Percentiles rank a stretch among this genome's conserved stretches.
phyloP scores from a whole-genome alignment of 1,284 basidiomycete genomes.

The Apiotrichum veenhuisii region DNA sequence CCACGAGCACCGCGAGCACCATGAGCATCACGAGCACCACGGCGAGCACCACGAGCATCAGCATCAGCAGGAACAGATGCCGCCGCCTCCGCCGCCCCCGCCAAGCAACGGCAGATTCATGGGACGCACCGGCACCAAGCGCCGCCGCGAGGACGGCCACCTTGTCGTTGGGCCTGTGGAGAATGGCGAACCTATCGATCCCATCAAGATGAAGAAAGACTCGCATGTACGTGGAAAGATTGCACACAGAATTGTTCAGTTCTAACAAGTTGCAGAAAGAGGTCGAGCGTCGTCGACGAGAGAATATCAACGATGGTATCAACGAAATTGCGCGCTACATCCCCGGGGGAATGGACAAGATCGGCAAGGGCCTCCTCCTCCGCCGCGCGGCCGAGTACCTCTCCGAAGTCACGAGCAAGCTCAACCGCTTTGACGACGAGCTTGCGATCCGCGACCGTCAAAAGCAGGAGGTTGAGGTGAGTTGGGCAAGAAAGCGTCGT shows the following conservation, averaged over 20 bases:
- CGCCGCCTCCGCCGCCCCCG: background rate
- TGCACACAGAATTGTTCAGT: background rate
- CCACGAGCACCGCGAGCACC: conserved; percentile 2
- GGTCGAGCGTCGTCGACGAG: conserved; percentile 86
- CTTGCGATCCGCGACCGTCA: conserved; percentile 23
- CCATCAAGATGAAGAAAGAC: conserved; percentile 41
- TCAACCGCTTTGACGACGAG: conserved; percentile 24
- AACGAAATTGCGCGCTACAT: conserved; percentile 85
- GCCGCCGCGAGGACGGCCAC: conserved; percentile 21
- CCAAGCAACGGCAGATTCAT: conserved; percentile 1
- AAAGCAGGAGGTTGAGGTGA: conserved; percentile 32
- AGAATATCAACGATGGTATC: conserved; percentile 95
- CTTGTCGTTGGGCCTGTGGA: conserved; percentile 20
- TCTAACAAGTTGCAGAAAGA: conserved; percentile 76
- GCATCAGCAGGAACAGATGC: background rate
- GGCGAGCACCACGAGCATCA: background rate
- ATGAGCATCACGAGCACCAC: conserved; percentile 1
- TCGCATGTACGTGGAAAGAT: conserved; percentile 34
- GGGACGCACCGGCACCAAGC: conserved; percentile 10
- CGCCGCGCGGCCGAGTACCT: conserved; percentile 36
- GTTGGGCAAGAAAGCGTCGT: background rate
- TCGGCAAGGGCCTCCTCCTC: conserved; percentile 39
- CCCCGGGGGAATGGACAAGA: conserved; percentile 60
- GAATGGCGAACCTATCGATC: conserved; percentile 29
- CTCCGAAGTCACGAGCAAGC: conserved; percentile 22